A percentile compares a stretch with the other conserved stretches of the same genome.
phyloP scores from a whole-genome alignment of 106 monocot genomes.

The Xerophyta viscosa region DNA sequence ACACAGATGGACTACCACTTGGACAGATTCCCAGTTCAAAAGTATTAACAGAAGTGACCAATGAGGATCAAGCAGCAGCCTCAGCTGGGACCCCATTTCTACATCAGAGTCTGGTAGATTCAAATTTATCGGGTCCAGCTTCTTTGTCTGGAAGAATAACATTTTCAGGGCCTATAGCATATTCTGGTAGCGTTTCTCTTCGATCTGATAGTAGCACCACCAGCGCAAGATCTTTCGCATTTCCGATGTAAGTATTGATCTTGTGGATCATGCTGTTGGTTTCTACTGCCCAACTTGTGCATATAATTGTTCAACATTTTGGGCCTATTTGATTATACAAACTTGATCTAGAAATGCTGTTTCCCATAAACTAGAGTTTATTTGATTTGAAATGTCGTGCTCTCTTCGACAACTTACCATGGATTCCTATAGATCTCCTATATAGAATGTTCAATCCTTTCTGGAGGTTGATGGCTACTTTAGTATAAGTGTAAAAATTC shows the following conservation, averaged over 20 bases:
- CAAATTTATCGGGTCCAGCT: constrained; percentile 20
- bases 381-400: too few relatives aligned
- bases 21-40: constrained; percentile 1
- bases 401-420: too few relatives aligned
- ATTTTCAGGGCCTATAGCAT: constrained; percentile 47
- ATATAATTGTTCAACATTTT: too few relatives aligned
- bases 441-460: too few relatives aligned
- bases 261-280: neutral
- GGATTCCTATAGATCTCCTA: too few relatives aligned
- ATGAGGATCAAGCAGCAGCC: constrained; percentile 12
- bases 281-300: neutral
- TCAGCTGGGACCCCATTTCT: constrained; percentile 23
- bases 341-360: too few relatives aligned
- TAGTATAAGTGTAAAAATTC: too few relatives aligned
- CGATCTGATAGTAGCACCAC: constrained; percentile 86
- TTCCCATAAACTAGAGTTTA: too few relatives aligned
- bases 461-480: too few relatives aligned
- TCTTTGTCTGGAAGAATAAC: constrained; percentile 23
- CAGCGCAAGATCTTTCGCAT: constrained; percentile 84
- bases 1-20: constrained; percentile 8
- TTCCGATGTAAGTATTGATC: constrained; percentile 73
- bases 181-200: constrained; percentile 72
- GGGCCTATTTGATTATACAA: too few relatives aligned
- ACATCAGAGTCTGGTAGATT: constrained; percentile 26
- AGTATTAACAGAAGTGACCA: constrained; percentile 5